Conservation (phyloP, 495 filamentous ascomycete species). For the Lophiotrema nucula region DNA sequence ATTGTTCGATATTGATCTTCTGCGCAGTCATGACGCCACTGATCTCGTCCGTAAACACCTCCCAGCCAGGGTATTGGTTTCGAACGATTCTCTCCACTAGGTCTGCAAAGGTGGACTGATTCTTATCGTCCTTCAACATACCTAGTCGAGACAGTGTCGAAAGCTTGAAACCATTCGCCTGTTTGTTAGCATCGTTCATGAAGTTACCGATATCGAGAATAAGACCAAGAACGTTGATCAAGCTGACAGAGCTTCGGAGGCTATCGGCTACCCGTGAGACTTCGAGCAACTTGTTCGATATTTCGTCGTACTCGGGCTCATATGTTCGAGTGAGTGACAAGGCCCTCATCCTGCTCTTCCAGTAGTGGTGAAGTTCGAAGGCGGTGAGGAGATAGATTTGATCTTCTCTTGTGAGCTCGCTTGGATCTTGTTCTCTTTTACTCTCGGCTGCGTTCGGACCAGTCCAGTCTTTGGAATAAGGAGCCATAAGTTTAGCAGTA, state of each 20-base stretch:
- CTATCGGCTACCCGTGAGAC: conserved; percentile 85
- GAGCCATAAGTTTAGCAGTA: conserved; percentile 82
- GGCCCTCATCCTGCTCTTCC: conserved; percentile 95
- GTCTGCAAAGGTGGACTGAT: conserved; percentile 92
- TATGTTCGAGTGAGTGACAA: conserved; percentile 80
- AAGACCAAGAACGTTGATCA: conserved; percentile 93
- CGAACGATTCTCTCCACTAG: conserved; percentile 96
- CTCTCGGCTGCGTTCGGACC: conserved; percentile 78
- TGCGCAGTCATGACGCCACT: conserved; percentile 75
- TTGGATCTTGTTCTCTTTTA: conserved; percentile 81
- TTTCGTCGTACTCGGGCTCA: conserved; percentile 88
- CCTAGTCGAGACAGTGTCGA: conserved; percentile 89
- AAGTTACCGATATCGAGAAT: conserved; percentile 98
- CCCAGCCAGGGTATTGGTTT: conserved; percentile 94
- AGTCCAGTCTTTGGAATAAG: conserved; percentile 96
- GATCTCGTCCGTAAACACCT: conserved; percentile 83
- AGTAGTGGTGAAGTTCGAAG: conserved; percentile 95
- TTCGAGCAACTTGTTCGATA: conserved; percentile 74
- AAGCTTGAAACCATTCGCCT: conserved; percentile 96
- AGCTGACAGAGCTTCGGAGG: conserved; percentile 79
- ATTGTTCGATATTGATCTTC: conserved; percentile 92
- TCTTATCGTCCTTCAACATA: conserved; percentile 99
- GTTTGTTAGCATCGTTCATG: conserved; percentile 99
- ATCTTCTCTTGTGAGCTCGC: conserved; percentile 87
- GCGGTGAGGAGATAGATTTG: conserved; percentile 92